Conservation (phyloP, 257 asterid genomes). For the Capsicum pubescens region DNA sequence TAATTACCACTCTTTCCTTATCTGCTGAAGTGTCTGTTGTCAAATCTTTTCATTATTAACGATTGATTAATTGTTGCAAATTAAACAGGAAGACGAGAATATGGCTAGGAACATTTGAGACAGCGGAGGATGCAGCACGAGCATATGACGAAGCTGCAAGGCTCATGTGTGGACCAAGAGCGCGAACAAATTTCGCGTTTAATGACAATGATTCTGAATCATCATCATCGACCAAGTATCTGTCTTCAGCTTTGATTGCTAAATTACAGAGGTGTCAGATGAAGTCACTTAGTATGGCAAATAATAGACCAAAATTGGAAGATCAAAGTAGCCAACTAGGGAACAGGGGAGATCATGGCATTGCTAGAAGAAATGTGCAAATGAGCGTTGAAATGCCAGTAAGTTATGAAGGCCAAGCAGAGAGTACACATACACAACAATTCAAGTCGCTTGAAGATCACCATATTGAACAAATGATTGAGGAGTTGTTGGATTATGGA, state of each 20-base stretch:
- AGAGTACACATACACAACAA: slow-evolving; percentile 39
- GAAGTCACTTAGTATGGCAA: slow-evolving; percentile 57
- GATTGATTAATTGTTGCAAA: background rate
- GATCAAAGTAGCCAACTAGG: background rate
- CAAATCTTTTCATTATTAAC: background rate
- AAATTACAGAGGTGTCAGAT: slow-evolving; percentile 66
- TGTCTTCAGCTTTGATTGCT: slow-evolving; percentile 65
- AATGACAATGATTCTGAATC: slow-evolving; percentile 44
- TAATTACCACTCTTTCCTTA: slow-evolving; percentile 24
- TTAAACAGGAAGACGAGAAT: slow-evolving; percentile 67
- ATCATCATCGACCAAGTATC: slow-evolving; percentile 42
- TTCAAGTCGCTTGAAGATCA: slow-evolving; percentile 63
- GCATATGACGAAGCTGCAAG: slow-evolving; percentile 87
- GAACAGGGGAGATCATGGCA: slow-evolving; percentile 17
- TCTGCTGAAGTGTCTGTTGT: background rate
- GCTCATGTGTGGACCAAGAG: slow-evolving; percentile 72
- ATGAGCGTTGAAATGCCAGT: slow-evolving; percentile 27
- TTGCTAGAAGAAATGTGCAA: slow-evolving; percentile 25
- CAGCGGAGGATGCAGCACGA: slow-evolving; percentile 83
- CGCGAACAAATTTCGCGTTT: slow-evolving; percentile 65
- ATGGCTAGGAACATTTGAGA: slow-evolving; percentile 85
- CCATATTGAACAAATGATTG: slow-evolving; percentile 74
- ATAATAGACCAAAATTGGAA: slow-evolving; percentile 39
- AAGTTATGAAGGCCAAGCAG: slow-evolving; percentile 28
- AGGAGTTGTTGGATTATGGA: slow-evolving; percentile 67